Evolutionary conservation across 2,329 filamentous ascomycete species (phyloP).

Genomic region (Phialemoniopsis sp.): DNA sequence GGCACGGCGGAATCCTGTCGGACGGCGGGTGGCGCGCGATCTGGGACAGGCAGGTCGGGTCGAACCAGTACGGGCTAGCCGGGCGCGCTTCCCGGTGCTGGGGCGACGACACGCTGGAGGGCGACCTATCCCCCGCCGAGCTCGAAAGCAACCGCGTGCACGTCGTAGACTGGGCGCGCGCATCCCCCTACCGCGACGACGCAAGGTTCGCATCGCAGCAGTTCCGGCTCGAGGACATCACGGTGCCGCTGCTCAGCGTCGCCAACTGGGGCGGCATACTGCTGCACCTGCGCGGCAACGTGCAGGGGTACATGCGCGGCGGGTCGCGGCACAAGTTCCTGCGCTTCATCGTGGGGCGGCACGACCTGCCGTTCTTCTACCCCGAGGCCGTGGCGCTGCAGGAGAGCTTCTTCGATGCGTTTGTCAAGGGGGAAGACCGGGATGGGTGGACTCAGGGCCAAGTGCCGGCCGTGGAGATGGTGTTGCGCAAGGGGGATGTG

Average conservation of each 20-base stretch:
- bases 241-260: conserved; percentile 58
- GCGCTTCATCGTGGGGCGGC: conserved; percentile 59
- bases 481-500: conserved; percentile 57
- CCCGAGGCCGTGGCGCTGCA: conserved; percentile 60
- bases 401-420: conserved; percentile 60
- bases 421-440: conserved; percentile 59
- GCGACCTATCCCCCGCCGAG: conserved; percentile 44
- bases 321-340: conserved; percentile 62
- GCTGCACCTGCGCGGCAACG: conserved; percentile 60
- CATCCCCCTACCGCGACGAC: conserved; percentile 51
- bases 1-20: conserved; percentile 52
- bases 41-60: conserved; percentile 59
- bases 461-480: conserved; percentile 50
- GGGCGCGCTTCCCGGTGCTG: conserved; percentile 45
- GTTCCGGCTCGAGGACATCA: conserved; percentile 55
- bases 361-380: conserved; percentile 66
- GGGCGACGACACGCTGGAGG: conserved; percentile 51
- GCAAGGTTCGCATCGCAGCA: conserved; percentile 57
- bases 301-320: conserved; percentile 56
- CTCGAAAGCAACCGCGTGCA: conserved; percentile 38
- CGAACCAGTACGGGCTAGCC: conserved; percentile 59
- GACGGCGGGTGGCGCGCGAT: conserved; percentile 52
- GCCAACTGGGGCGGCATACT: conserved; percentile 65
- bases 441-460: conserved; percentile 53
- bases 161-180: conserved; percentile 27